Base-by-base conservation (phyloP, 208 protist species). In the Naegleria gruberi region DNA sequence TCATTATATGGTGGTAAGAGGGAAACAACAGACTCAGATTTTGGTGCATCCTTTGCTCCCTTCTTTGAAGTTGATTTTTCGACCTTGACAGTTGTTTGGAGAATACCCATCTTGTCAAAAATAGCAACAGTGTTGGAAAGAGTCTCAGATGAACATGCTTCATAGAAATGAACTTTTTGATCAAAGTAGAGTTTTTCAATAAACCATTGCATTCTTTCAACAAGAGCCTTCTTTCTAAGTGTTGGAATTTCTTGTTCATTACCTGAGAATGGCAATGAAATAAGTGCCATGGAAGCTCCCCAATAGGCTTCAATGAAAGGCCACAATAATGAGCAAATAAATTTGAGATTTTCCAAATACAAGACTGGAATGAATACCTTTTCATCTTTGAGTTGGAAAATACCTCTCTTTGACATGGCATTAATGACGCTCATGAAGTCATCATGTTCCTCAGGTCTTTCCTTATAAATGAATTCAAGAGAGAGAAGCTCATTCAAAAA, bases 301-400 rank as follows among this genome's bases (percentile, higher is more conserved):
- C 83, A 87, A 57, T 87, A 87, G 7, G 8, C n/a, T 46, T 87
- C 83, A 40, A 87, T 55, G 7, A 87, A 47, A 10, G 83, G 83
- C 83, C 83, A 87, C 83, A 87, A 57, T n/a, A 87, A 37, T 5
- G 83, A 87, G 30, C 83, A 87, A 10, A 87, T 30, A 26, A 46
- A 87, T 8, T 8, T n/a, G 26, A 42, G 26, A 26, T 8, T 87
- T 57, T 87, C 83, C 19, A 45, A 19, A 45, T 45, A 40, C 37
- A 45, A 4, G n/a, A 23, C 8, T 43, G 40, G 6, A 4, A 84
- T 4, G 6, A 40, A 15, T 30, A 45, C 40, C 4, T 45, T 10
- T 8, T 84, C 23, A 26, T 84, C 81, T 30, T 45, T 44, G 6
- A 40, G 8, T 8, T 8, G 6, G 10, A 40, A n/a, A 26, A 84